phyloP scores from a whole-genome alignment of 2,329 filamentous ascomycete genomes.

The Talaromyces sp. region DNA sequence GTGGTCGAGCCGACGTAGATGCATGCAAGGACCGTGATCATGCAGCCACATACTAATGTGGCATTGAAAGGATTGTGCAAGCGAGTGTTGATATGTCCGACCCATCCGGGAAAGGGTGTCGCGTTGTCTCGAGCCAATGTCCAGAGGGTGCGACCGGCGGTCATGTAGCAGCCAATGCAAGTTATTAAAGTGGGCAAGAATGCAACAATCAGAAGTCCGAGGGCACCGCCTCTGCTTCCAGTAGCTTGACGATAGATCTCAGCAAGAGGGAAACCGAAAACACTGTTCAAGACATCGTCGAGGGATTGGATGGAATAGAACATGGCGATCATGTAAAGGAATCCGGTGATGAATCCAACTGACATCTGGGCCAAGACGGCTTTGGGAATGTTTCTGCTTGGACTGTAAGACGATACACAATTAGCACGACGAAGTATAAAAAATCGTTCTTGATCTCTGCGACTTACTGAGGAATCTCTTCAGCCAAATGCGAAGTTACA shows the following conservation, averaged over 20 bases:
- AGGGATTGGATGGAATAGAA: conserved; percentile 51
- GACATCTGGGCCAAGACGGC: conserved; percentile 49
- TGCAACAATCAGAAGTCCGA: conserved; percentile 57
- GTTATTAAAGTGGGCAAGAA: conserved; percentile 55
- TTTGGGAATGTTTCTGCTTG: conserved; percentile 47
- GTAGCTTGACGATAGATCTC: conserved; percentile 50
- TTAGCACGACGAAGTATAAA: background rate
- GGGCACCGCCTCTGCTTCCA: conserved; percentile 48
- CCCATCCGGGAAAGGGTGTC: conserved; percentile 54
- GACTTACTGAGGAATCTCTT: conserved; percentile 55
- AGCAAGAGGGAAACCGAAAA: conserved; percentile 45
- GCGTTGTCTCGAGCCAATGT: conserved; percentile 56
- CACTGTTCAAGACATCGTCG: conserved; percentile 37
- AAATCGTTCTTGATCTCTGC: background rate
- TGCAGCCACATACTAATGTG: conserved; percentile 52
- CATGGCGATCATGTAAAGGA: conserved; percentile 49
- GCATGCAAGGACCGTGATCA: conserved; percentile 54
- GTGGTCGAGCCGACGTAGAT: conserved; percentile 55
- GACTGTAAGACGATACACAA: conserved; percentile 21
- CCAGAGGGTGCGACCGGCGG: conserved; percentile 61
- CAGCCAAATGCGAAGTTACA: conserved; percentile 60
- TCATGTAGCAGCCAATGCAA: conserved; percentile 54
- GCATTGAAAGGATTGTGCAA: conserved; percentile 59
- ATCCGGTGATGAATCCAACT: conserved; percentile 46
- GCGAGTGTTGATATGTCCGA: conserved; percentile 51